These are phyloP conservation scores for Aspergillus steynii DNA, from an alignment of 495 filamentous ascomycete genomes.

Conservation along the genomic window DNA sequence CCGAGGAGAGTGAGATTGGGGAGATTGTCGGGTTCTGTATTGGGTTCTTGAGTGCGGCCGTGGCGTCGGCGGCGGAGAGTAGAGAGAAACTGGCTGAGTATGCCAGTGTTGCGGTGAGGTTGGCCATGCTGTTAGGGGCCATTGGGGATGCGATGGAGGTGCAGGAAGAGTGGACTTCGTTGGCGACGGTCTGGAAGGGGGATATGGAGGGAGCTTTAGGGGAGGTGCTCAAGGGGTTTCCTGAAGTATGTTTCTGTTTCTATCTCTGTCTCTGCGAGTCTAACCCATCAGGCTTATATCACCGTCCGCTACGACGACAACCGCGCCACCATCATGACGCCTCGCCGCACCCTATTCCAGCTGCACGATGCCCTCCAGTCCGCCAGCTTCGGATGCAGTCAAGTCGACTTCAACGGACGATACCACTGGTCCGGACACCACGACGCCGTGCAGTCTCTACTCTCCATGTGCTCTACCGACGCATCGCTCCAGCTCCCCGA, in stretches of 20 bases:
- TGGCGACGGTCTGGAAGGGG: slow-evolving; percentile 22
- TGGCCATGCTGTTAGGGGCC: slow-evolving; percentile 37
- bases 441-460: slow-evolving; percentile 6
- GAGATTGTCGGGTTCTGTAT: slow-evolving; percentile 48
- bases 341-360: slow-evolving; percentile 1
- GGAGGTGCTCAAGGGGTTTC: slow-evolving; percentile 9
- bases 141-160: slow-evolving; percentile 46
- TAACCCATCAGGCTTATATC: slow-evolving; percentile 17
- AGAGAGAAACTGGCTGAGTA: slow-evolving; percentile 31
- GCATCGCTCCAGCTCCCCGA: slow-evolving; percentile 37
- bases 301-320: slow-evolving; percentile 22
- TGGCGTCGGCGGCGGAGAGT: slow-evolving; percentile 29
- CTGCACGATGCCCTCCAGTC: slow-evolving; percentile 29
- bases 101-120: slow-evolving; percentile 39
- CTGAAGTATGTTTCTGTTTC: slow-evolving; percentile 20
- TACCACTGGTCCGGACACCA: slow-evolving; percentile 22
- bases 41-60: slow-evolving; percentile 42
- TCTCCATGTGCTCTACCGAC: slow-evolving; percentile 12
- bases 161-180: slow-evolving; percentile 19
- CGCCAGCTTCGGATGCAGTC: slow-evolving; percentile 33
- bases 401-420: slow-evolving; percentile 23
- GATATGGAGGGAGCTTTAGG: slow-evolving; percentile 2
- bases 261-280: too few relatives aligned
- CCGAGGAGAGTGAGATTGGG: slow-evolving; percentile 13
- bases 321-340: slow-evolving; percentile 25